These are phyloP conservation scores for Talaromyces verruculosus DNA, from an alignment of 2,329 filamentous ascomycete genomes.

Conservation along the genomic window DNA sequence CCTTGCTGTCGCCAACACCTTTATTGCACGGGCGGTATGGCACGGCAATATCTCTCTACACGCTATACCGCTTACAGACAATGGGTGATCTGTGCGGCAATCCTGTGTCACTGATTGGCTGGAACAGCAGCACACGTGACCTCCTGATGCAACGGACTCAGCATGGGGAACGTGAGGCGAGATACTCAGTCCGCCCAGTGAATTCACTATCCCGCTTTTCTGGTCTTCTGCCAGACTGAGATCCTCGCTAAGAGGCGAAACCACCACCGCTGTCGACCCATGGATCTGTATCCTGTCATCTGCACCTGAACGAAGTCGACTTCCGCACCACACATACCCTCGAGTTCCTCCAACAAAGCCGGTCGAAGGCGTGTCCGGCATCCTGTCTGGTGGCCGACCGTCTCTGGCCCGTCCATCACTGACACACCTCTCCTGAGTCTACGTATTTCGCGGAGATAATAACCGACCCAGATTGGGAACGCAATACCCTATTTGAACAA, in stretches of 20 bases:
- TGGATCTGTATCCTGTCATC: conserved; percentile 16
- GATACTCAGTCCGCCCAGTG: conserved; percentile 12
- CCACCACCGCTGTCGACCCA: conserved; percentile 14
- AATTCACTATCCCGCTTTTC: conserved; percentile 14
- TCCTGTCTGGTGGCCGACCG: conserved; percentile 21
- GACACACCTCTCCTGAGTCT: conserved; percentile 16
- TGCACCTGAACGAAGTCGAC: background rate
- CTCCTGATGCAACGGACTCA: background rate
- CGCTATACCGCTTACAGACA: conserved; percentile 10
- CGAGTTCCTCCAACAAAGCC: conserved; percentile 2
- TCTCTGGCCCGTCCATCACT: conserved; percentile 19
- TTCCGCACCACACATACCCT: conserved; percentile 1
- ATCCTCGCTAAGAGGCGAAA: conserved; percentile 8
- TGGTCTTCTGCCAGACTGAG: conserved; percentile 2
- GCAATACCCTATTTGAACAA: background rate
- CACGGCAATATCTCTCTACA: background rate
- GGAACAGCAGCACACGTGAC: background rate
- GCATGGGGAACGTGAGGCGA: conserved; percentile 15
- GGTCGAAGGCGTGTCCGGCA: conserved; percentile 22
- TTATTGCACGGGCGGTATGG: conserved; percentile 7
- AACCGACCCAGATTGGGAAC: background rate
- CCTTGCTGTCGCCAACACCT: conserved; percentile 1
- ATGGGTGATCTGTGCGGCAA: background rate
- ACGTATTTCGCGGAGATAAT: conserved; percentile 8
- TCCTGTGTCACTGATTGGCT: background rate